Conservation (phyloP, 768 basidiomycete species). For the Agrocybe praecox region DNA sequence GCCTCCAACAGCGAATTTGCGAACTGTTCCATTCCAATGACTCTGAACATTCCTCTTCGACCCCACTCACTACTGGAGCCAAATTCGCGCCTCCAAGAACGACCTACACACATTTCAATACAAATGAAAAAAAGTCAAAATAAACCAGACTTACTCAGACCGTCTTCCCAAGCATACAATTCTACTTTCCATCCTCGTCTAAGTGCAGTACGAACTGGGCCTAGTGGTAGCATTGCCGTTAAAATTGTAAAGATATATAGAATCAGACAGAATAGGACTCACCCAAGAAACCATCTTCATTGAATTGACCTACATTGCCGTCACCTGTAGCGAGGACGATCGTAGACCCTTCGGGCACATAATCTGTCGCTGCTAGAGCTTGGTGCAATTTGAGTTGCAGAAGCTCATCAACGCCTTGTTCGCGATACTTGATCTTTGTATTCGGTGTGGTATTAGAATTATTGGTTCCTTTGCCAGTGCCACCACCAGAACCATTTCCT, state of each 20-base stretch:
- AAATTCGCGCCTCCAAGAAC: slow-evolving; percentile 76
- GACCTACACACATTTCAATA: slow-evolving; percentile 29
- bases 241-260: neutral
- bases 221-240: slow-evolving; percentile 15
- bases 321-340: slow-evolving; percentile 95
- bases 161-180: slow-evolving; percentile 89
- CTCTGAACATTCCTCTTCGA: slow-evolving; percentile 47
- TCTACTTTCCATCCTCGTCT: slow-evolving; percentile 95
- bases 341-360: slow-evolving; percentile 66
- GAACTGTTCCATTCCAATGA: slow-evolving; percentile 71
- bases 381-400: slow-evolving; percentile 92
- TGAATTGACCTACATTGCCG: slow-evolving; percentile 91
- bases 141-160: slow-evolving; percentile 53
- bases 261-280: slow-evolving; percentile 10
- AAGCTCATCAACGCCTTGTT: slow-evolving; percentile 95
- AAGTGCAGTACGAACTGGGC: slow-evolving; percentile 83
- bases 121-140: neutral
- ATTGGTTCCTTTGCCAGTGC: slow-evolving; percentile 7
- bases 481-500: slow-evolving; percentile 17
- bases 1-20: slow-evolving; percentile 57
- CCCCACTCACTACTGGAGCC: slow-evolving; percentile 60
- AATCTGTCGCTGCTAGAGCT: slow-evolving; percentile 71
- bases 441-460: slow-evolving; percentile 18
- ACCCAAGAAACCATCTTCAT: slow-evolving; percentile 88
- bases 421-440: slow-evolving; percentile 65